Evolutionary conservation across 495 filamentous ascomycete species (phyloP), one percentile per base, ranked within the genome.

Genomic region (Penicillium verhagenii): DNA sequence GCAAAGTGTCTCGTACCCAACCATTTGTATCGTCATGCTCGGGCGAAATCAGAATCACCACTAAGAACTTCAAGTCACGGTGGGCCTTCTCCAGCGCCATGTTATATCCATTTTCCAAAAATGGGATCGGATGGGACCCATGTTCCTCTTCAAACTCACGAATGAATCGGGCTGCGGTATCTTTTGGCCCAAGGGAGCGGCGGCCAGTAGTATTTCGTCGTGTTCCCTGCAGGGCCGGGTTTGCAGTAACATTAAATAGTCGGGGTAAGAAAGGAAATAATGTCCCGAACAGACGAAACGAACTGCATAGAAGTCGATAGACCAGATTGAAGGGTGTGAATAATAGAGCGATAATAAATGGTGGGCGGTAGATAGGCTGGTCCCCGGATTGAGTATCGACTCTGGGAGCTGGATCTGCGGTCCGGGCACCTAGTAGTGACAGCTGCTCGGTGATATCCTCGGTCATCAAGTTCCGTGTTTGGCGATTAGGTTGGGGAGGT

Each of bases 91-190:
- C 94, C 49, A 95, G 77, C 0, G 91, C 90, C 68, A 93, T 89
- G 16, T 94, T 90, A 66, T 96, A 96, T 24, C 92, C 91, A 37
- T 84, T 86, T 57, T 96, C 92, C 56, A 86, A 81, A 68, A 93
- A 96, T 0, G 82, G 79, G 11, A 97, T 70, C 14, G 72, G 69
- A 56, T 88, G 78, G 9, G 72, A 69, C 3, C 89, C 91, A 69
- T 96, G 94, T 59, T 95, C 89, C 64, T 97, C 94, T 66, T 96
- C 91, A 60, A 98, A 96, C 53, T 96, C 90, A 3, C 92, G 84
- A 58, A 88, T 86, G 65, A 97, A 94, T 38, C 94, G 77, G 29
- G 89, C 86, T 0, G 93, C 91, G 0, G 91, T 93, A 64, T 97
- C 94, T 31, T 89, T 82, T 2, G 94, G 90, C 54, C 85, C 86